Percentiles rank a stretch among this genome's conserved stretches.
Evolutionary conservation across 148 eudicot species (phyloP).

Genomic region (Euryodendron excelsum): DNA sequence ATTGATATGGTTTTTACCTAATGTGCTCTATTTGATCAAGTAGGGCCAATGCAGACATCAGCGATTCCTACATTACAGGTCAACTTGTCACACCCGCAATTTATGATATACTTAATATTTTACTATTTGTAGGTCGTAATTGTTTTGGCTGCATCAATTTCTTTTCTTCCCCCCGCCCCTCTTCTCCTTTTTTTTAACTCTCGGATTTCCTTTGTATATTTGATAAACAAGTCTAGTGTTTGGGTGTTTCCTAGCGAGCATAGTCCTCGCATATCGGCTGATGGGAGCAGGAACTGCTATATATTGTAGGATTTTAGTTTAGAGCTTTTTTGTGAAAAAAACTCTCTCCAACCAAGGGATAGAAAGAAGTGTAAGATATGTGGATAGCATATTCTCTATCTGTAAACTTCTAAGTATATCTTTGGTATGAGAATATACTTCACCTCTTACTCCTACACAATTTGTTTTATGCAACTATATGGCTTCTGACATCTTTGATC

Average conservation of each 20-base stretch:
- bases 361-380: not conserved
- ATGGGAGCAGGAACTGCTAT: not conserved
- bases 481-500: not conserved
- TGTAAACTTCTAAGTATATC: too few relatives aligned
- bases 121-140: not conserved
- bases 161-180: too few relatives aligned
- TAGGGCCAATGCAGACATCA: not conserved
- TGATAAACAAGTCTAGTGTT: not conserved
- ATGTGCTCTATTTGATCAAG: not conserved
- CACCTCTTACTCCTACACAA: not conserved
- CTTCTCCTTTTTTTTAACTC: not conserved
- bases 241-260: not conserved
- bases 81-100: not conserved
- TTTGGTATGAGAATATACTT: too few relatives aligned
- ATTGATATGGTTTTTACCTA: not conserved
- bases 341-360: not conserved
- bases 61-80: not conserved
- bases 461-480: not conserved
- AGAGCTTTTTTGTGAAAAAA: too few relatives aligned
- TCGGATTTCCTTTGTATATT: not conserved
- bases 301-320: not conserved
- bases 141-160: not conserved
- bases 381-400: not conserved
- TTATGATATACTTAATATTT: not conserved
- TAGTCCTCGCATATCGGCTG: not conserved